phyloP scores from a whole-genome alignment of 2,329 filamentous ascomycete genomes.

The Talaromyces sp. region DNA sequence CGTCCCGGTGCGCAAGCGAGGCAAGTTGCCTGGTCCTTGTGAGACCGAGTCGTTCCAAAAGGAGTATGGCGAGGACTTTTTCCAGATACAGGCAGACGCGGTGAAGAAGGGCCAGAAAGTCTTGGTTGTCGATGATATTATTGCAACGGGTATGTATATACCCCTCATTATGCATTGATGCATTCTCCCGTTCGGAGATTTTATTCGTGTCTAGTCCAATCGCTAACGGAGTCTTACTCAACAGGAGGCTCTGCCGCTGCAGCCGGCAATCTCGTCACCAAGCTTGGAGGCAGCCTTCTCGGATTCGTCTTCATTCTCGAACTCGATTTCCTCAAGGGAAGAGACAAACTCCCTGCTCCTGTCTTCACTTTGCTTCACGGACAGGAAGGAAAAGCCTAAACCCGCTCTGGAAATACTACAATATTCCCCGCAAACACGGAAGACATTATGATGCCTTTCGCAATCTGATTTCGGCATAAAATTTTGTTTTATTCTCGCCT shows the following conservation, averaged over 20 bases:
- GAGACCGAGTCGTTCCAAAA: conserved; percentile 85
- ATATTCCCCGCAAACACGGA: not conserved
- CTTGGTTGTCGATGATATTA: conserved; percentile 94
- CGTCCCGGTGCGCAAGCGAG: conserved; percentile 89
- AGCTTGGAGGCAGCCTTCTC: conserved; percentile 79
- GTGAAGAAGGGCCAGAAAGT: conserved; percentile 85
- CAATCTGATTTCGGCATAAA: conserved; percentile 4
- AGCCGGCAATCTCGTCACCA: conserved; percentile 78
- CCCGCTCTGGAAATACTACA: not conserved
- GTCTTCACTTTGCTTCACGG: conserved; percentile 76
- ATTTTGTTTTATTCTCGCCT: conserved; percentile 7
- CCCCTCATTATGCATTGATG: not conserved
- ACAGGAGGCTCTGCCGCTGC: conserved; percentile 86
- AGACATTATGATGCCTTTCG: not conserved
- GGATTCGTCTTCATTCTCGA: conserved; percentile 96
- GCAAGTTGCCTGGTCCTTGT: conserved; percentile 89
- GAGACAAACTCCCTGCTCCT: conserved; percentile 80
- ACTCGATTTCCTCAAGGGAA: conserved; percentile 86
- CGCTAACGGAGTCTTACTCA: conserved; percentile 11
- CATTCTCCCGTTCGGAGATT: not conserved
- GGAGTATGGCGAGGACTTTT: conserved; percentile 92
- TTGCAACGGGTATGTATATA: conserved; percentile 73
- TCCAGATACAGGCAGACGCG: conserved; percentile 89
- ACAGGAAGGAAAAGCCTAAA: conserved; percentile 42
- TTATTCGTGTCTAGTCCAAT: not conserved